Base-by-base conservation (phyloP, 2,329 filamentous ascomycete genomes). In the Aspergillus flavus region DNA sequence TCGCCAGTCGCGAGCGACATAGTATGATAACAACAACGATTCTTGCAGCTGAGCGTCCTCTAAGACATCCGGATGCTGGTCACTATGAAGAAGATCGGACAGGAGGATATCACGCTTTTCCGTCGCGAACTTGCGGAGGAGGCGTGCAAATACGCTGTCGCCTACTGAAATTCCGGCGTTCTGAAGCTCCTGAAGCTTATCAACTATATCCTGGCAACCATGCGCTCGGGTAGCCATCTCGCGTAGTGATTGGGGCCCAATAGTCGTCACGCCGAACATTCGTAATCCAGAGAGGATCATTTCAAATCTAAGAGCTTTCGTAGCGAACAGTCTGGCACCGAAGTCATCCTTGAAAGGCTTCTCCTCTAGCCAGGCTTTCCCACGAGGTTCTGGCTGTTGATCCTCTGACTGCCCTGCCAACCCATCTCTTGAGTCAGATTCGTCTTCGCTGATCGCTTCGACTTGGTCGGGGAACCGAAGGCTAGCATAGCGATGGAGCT, bases 311-410 rank as follows among this genome's bases (percentile, higher is more conserved):
- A 95, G 84, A 75, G 91, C 91, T 62, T 83, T 89, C 1, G 89
- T 91, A 11, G 93, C 93, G 74, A 97, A 94, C 80, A 93, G 88
- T 66, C 89, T 86, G n/a, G 93, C 91, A 21, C 91, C 90, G 34
- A 96, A 84, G 0, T 82, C 78, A 74, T 95, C 92, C 71, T 86
- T 89, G 66, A 88, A 85, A 10, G 78, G 76, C 64, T 84, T 87
- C 41, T 72, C 76, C 23, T 71, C 64, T 4, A 66, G 53, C 61
- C 63, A 64, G 10, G 28, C 6, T 19, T 63, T 63, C 23, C 36
- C 58, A 21, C 54, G 19, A n/a, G 58, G 1, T 30, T 65, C 50
- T 2, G 43, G 23, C 11, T 36, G 9, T 1, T 54, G 10, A 6
- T 59, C 34, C 4, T 34, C 34, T 55, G 52, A 23, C n/a, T 23